Percentiles rank a stretch among this genome's conserved stretches.
Conservation (phyloP, 495 filamentous ascomycete species). For the Lasiosphaeria hispida region DNA sequence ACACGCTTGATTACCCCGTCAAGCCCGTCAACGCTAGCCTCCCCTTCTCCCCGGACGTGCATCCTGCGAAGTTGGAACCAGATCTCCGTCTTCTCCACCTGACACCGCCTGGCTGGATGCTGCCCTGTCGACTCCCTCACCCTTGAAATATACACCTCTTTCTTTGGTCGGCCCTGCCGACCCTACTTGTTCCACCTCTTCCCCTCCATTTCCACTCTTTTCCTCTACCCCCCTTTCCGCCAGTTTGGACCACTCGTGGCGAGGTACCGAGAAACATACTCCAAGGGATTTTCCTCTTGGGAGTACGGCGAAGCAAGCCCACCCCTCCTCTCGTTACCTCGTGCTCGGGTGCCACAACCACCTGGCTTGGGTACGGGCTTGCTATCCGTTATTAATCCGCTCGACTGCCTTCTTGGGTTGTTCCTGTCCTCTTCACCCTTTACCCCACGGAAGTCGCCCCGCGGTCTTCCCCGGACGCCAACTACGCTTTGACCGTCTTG, state of each 20-base stretch:
- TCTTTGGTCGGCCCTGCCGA: conserved; percentile 19
- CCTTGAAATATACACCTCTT: conserved; percentile 23
- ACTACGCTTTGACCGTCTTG: too few relatives aligned
- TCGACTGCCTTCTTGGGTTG: background rate
- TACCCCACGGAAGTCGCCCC: too few relatives aligned
- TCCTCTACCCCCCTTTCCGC: conserved; percentile 13
- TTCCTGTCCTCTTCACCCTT: too few relatives aligned
- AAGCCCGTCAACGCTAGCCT: background rate
- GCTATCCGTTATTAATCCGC: background rate
- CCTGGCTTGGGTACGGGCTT: background rate
- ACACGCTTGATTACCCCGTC: background rate
- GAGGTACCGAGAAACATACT: conserved; percentile 12
- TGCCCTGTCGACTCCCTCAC: background rate
- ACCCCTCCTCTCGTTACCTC: background rate
- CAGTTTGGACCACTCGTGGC: conserved; percentile 23
- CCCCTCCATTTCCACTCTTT: conserved; percentile 7
- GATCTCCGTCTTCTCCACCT: conserved; percentile 28
- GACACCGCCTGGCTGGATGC: conserved; percentile 31
- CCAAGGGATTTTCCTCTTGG: conserved; percentile 6
- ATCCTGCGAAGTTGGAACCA: conserved; percentile 12
- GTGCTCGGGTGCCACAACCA: background rate
- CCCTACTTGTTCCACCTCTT: conserved; percentile 12
- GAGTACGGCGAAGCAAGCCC: conserved; percentile 10
- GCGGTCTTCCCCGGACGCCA: too few relatives aligned
- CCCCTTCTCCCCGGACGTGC: background rate